Conservation (phyloP, 1,284 basidiomycete species). For the Microbotryomycetes sp. region DNA sequence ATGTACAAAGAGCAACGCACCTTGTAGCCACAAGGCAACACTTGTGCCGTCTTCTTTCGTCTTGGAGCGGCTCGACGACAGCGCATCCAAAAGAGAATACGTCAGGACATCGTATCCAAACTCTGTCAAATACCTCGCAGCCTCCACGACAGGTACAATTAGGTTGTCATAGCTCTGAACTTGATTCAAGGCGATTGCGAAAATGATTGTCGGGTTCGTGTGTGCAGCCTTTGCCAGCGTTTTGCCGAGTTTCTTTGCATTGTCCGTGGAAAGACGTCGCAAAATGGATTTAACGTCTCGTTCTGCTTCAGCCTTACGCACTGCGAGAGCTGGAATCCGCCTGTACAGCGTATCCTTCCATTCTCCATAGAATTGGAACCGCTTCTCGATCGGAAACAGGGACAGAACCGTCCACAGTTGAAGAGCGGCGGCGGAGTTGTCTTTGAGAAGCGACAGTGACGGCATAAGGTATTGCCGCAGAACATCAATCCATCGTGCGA, state of each 20-base stretch:
- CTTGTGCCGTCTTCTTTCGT: conserved; percentile 91
- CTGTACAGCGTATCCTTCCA: conserved; percentile 68
- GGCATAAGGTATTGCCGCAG: conserved; percentile 77
- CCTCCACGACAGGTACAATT: conserved; percentile 80
- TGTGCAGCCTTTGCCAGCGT: conserved; percentile 90
- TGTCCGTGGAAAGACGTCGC: conserved; percentile 64
- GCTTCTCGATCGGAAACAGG: conserved; percentile 65
- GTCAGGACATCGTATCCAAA: conserved; percentile 92
- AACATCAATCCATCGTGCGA: conserved; percentile 63
- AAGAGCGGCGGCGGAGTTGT: conserved; percentile 75
- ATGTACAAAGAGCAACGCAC: conserved; percentile 48
- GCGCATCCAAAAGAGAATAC: conserved; percentile 78
- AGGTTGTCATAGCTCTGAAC: conserved; percentile 97
- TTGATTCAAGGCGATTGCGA: conserved; percentile 81
- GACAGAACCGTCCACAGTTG: conserved; percentile 81
- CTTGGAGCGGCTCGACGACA: conserved; percentile 66
- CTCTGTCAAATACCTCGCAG: conserved; percentile 78
- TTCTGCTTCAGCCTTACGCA: conserved; percentile 48
- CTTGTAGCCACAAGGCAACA: conserved; percentile 86
- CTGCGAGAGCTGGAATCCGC: conserved; percentile 42
- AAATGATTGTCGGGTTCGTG: conserved; percentile 87
- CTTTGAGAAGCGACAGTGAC: conserved; percentile 72
- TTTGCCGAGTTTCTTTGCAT: conserved; percentile 71
- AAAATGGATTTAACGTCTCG: conserved; percentile 61
- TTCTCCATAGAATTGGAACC: conserved; percentile 90